Percentiles rank a stretch among this genome's conserved stretches.
Conservation (phyloP, 257 asterid species). For the Scutellaria baicalensis region DNA sequence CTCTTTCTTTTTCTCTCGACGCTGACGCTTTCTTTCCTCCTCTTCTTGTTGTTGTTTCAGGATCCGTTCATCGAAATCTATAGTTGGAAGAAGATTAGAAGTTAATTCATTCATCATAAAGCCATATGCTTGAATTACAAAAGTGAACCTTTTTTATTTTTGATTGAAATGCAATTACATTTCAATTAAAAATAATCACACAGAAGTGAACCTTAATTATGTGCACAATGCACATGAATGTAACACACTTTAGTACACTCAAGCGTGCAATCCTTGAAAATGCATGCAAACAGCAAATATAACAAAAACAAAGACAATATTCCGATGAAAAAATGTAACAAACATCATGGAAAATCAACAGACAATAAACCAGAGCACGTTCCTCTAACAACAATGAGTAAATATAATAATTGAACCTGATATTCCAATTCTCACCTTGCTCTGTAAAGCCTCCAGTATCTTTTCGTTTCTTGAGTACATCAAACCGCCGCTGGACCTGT, state of each 20-base stretch:
- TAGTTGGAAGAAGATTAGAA: slow-evolving; percentile 4
- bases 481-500: slow-evolving; percentile 94
- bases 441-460: slow-evolving; percentile 80
- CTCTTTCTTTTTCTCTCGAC: slow-evolving; percentile 95
- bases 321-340: not conserved
- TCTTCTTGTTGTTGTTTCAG: slow-evolving; percentile 94
- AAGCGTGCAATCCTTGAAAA: not conserved
- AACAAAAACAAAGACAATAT: not conserved
- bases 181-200: not conserved
- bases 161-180: not conserved
- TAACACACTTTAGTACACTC: not conserved
- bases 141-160: not conserved
- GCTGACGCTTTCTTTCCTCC: slow-evolving; percentile 89
- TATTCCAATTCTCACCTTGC: slow-evolving; percentile 47
- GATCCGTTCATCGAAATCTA: slow-evolving; percentile 88
- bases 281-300: no score
- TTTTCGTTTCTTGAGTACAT: slow-evolving; percentile 79
- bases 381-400: no score
- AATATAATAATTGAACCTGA: not conserved
- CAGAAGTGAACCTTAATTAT: not conserved
- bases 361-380: no score
- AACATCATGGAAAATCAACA: not conserved
- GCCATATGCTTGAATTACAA: not conserved
- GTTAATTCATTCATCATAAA: not conserved
- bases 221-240: not conserved